These are phyloP conservation scores for Dissoconium aciculare DNA, from an alignment of 2,329 filamentous ascomycete genomes.

Conservation along the genomic window DNA sequence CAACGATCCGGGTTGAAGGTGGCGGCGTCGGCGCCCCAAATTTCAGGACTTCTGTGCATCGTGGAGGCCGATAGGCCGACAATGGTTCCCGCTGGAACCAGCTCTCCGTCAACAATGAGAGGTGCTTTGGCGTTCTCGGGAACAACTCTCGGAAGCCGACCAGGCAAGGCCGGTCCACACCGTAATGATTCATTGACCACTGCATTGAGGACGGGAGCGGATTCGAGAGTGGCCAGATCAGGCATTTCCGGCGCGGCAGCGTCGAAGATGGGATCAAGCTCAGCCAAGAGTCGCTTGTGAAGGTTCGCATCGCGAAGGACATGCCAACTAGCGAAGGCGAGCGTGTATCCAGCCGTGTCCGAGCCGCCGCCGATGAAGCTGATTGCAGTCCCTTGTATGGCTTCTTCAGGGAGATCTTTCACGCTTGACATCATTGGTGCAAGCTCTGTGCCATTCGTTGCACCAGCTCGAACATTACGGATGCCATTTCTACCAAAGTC, in stretches of 20 bases:
- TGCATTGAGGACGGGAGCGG: slow-evolving; percentile 61
- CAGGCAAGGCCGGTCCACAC: slow-evolving; percentile 56
- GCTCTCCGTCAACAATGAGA: slow-evolving; percentile 42
- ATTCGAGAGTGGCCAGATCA: slow-evolving; percentile 54
- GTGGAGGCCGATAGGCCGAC: slow-evolving; percentile 66
- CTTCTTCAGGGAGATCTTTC: no score
- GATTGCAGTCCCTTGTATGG: slow-evolving; percentile 66
- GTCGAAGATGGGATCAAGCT: slow-evolving; percentile 46
- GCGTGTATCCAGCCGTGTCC: slow-evolving; percentile 51
- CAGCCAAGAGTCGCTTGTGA: slow-evolving; percentile 40
- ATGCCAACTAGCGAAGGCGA: slow-evolving; percentile 35
- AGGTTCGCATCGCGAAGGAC: no score
- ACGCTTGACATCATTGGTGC: no score
- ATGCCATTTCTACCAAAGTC: no score
- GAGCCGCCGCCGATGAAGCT: slow-evolving; percentile 59
- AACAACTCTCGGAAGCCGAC: slow-evolving; percentile 59
- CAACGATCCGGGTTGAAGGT: slow-evolving; percentile 55
- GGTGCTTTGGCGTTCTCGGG: slow-evolving; percentile 50
- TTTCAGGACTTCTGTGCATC: slow-evolving; percentile 49
- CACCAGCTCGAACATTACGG: no score
- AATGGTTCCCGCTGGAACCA: slow-evolving; percentile 54
- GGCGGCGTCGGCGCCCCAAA: slow-evolving; percentile 56
- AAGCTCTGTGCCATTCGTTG: no score
- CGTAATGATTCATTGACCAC: slow-evolving; percentile 66
- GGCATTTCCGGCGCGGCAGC: slow-evolving; percentile 37